Conservation (phyloP, 495 filamentous ascomycete genomes). For the Aspergillus leporis region DNA sequence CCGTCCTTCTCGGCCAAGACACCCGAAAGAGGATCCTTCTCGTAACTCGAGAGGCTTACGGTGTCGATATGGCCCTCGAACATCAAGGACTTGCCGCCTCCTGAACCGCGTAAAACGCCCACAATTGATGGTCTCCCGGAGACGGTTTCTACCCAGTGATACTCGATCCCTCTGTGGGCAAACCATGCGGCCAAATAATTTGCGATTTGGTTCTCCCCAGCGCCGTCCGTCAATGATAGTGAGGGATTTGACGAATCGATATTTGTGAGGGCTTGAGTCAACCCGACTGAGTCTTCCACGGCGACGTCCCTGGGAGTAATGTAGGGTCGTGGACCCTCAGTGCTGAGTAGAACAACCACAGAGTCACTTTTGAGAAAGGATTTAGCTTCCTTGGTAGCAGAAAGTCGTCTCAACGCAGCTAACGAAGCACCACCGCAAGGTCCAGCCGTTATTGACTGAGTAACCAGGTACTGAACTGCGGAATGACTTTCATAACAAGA, state of each 20-base stretch:
- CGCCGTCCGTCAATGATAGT: constrained; percentile 35
- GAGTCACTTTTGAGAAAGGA: constrained; percentile 42
- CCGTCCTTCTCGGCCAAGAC: constrained; percentile 31
- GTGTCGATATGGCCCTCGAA: constrained; percentile 54
- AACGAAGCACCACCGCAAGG: constrained; percentile 66
- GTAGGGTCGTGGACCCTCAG: constrained; percentile 48
- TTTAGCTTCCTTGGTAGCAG: constrained; percentile 22
- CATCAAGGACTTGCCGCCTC: constrained; percentile 48
- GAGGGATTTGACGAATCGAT: constrained; percentile 49
- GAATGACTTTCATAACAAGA: constrained; percentile 56
- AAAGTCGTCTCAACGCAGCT: constrained; percentile 53
- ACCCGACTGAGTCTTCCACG: constrained; percentile 32
- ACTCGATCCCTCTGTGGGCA: constrained; percentile 46
- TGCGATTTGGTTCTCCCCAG: constrained; percentile 43
- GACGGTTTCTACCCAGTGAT: constrained; percentile 41
- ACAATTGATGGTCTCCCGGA: constrained; percentile 47
- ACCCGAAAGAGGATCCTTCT: constrained; percentile 42
- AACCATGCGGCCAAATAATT: constrained; percentile 46
- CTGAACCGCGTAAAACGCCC: constrained; percentile 42
- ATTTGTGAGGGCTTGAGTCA: constrained; percentile 40
- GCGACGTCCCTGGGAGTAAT: constrained; percentile 31
- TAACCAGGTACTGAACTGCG: constrained; percentile 50
- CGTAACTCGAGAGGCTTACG: constrained; percentile 45
- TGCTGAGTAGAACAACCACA: constrained; percentile 55
- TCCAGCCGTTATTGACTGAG: constrained; percentile 49